Conservation (phyloP, 805 yeast species). For the Tetrapisispora nanseiensis region DNA sequence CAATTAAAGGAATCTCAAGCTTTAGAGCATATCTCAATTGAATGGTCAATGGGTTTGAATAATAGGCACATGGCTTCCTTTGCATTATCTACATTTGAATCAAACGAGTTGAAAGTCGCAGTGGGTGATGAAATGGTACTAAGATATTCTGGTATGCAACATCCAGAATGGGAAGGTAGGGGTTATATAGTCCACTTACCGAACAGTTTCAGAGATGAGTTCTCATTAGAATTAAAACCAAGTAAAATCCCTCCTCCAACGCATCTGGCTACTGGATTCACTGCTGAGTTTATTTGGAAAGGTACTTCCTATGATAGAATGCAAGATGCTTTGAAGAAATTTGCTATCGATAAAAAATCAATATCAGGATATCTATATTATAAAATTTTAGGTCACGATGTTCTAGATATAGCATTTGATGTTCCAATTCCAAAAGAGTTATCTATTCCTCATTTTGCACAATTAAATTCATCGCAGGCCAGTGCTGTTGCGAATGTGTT, state of each 20-base stretch:
- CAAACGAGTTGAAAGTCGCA: slow-evolving; percentile 55
- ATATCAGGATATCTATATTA: slow-evolving; percentile 70
- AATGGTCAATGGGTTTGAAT: slow-evolving; percentile 63
- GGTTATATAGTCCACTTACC: slow-evolving; percentile 73
- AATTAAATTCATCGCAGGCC: slow-evolving; percentile 67
- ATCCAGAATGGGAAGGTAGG: slow-evolving; percentile 57
- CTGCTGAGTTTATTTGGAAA: slow-evolving; percentile 85
- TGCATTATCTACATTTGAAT: slow-evolving; percentile 55
- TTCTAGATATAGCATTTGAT: slow-evolving; percentile 51
- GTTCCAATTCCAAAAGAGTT: slow-evolving; percentile 50
- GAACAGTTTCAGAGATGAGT: slow-evolving; percentile 51
- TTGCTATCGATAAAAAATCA: slow-evolving; percentile 62
- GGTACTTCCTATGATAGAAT: slow-evolving; percentile 74
- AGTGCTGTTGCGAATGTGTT: slow-evolving; percentile 66
- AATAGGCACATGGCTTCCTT: slow-evolving; percentile 62
- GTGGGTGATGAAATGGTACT: slow-evolving; percentile 78
- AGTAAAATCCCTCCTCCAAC: slow-evolving; percentile 39
- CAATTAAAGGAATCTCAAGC: slow-evolving; percentile 68
- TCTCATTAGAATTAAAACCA: slow-evolving; percentile 57
- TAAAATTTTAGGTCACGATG: slow-evolving; percentile 71
- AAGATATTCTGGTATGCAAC: slow-evolving; percentile 47
- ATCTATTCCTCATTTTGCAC: slow-evolving; percentile 57
- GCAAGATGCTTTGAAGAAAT: slow-evolving; percentile 64
- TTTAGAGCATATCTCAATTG: slow-evolving; percentile 58
- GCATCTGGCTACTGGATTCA: slow-evolving; percentile 52